Conservation (phyloP, 805 yeast species). For the Priceomyces haplophilus region DNA sequence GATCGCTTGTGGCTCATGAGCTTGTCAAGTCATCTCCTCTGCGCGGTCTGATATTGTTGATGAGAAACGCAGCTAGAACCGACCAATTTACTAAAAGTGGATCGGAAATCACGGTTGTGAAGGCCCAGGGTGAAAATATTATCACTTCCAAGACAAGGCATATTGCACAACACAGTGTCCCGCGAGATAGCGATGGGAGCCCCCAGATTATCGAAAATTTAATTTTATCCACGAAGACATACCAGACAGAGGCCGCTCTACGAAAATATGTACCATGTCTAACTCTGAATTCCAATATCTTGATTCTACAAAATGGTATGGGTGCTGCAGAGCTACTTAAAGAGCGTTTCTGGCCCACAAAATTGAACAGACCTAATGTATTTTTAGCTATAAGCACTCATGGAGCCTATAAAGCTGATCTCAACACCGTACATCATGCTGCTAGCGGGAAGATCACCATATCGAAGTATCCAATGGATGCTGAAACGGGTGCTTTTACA, state of each 20-base stretch:
- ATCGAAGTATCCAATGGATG: slow-evolving; percentile 49
- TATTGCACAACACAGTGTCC: slow-evolving; percentile 25
- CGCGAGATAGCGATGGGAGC: slow-evolving; percentile 6
- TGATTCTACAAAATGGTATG: slow-evolving; percentile 83
- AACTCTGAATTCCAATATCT: slow-evolving; percentile 47
- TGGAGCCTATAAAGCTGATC: slow-evolving; percentile 60
- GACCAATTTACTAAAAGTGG: slow-evolving; percentile 39
- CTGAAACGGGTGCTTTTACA: not conserved
- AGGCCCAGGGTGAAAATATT: slow-evolving; percentile 19
- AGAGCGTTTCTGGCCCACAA: slow-evolving; percentile 52
- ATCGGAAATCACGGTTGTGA: slow-evolving; percentile 31
- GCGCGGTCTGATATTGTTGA: slow-evolving; percentile 34
- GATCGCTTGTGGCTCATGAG: slow-evolving; percentile 45
- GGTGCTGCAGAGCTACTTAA: slow-evolving; percentile 60
- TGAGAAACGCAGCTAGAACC: slow-evolving; percentile 42
- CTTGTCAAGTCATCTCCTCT: slow-evolving; percentile 42
- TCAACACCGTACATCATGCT: slow-evolving; percentile 51
- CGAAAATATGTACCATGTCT: slow-evolving; percentile 51
- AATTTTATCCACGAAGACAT: slow-evolving; percentile 76
- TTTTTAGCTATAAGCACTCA: slow-evolving; percentile 80
- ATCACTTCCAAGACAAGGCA: slow-evolving; percentile 10
- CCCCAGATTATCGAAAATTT: slow-evolving; percentile 47
- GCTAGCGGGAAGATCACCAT: slow-evolving; percentile 65
- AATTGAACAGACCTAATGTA: slow-evolving; percentile 49
- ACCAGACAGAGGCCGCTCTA: slow-evolving; percentile 66